These are phyloP conservation scores for Calonectria henricotiae DNA, from an alignment of 2,329 filamentous ascomycete species.

Conservation along the genomic window DNA sequence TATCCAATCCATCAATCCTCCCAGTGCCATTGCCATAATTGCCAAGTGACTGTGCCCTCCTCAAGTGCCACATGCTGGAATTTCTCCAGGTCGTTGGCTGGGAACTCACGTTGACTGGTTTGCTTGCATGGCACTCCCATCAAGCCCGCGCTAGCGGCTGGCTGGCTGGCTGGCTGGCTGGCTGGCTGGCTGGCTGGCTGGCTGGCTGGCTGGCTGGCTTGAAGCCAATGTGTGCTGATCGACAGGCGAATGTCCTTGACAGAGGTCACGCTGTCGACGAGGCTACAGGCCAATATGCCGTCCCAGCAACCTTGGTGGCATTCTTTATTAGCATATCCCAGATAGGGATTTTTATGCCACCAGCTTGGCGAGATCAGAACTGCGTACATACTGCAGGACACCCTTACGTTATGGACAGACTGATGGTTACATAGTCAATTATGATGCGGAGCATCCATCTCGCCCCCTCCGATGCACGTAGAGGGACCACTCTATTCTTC, in stretches of 20 bases:
- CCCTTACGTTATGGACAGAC: not conserved
- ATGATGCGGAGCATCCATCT: slow-evolving; percentile 10
- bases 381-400: not conserved
- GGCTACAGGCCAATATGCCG: slow-evolving; percentile 19
- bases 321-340: slow-evolving; percentile 21
- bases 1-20: not conserved
- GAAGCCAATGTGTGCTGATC: slow-evolving; percentile 24
- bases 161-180: too few relatives aligned
- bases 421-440: not conserved
- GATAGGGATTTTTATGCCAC: slow-evolving; percentile 12
- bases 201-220: slow-evolving; percentile 2
- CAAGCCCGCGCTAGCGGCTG: slow-evolving; percentile 1
- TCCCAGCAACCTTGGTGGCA: slow-evolving; percentile 14
- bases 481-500: slow-evolving; percentile 1
- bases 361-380: not conserved
- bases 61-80: not conserved
- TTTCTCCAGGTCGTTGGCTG: slow-evolving; percentile 29
- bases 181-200: too few relatives aligned
- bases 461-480: not conserved
- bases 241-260: not conserved
- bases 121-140: slow-evolving; percentile 12
- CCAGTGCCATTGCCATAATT: not conserved
- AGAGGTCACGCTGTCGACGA: slow-evolving; percentile 2
- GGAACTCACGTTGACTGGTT: slow-evolving; percentile 15
- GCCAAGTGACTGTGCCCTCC: not conserved